These are phyloP conservation scores for Conticribra weissflogii DNA, from an alignment of 108 stramenopile genomes.

Conservation along the genomic window DNA sequence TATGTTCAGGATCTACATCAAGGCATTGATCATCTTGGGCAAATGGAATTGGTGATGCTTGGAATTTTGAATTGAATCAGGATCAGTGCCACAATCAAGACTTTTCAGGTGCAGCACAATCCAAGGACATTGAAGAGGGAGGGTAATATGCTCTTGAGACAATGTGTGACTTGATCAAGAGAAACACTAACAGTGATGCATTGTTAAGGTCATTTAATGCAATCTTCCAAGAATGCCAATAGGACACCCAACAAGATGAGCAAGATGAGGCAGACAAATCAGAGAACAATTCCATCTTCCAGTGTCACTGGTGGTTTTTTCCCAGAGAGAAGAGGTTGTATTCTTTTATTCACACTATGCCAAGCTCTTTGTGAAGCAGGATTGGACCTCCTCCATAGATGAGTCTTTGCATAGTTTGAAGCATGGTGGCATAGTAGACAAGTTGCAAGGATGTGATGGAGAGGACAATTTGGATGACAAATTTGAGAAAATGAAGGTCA, in stretches of 20 bases:
- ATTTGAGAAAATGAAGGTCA: conserved; percentile 37
- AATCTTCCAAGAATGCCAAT: conserved; percentile 35
- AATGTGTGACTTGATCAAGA: conserved; percentile 14
- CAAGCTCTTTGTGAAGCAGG: conserved; percentile 73
- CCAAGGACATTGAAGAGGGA: conserved; percentile 71
- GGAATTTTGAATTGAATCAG: conserved; percentile 88
- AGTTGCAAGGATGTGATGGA: conserved; percentile 24
- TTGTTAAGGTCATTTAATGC: conserved; percentile 40
- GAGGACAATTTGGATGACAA: conserved; percentile 24
- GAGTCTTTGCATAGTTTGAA: conserved; percentile 74
- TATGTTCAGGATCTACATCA: conserved; percentile 43
- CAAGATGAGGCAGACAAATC: conserved; percentile 49
- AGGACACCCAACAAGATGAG: conserved; percentile 50
- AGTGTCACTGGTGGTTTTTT: conserved; percentile 77
- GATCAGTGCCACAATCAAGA: conserved; percentile 70
- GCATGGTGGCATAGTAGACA: conserved; percentile 56
- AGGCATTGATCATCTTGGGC: conserved; percentile 49
- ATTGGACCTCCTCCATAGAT: conserved; percentile 76
- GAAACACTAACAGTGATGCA: conserved; percentile 27
- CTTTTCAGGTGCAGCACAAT: conserved; percentile 89
- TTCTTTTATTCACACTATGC: conserved; percentile 65
- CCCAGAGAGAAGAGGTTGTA: conserved; percentile 75
- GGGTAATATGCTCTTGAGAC: conserved; percentile 26
- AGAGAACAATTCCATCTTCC: conserved; percentile 74
- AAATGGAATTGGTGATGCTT: conserved; percentile 75